These are phyloP conservation scores for Podospora didyma DNA, from an alignment of 495 filamentous ascomycete species.

Conservation along the genomic window DNA sequence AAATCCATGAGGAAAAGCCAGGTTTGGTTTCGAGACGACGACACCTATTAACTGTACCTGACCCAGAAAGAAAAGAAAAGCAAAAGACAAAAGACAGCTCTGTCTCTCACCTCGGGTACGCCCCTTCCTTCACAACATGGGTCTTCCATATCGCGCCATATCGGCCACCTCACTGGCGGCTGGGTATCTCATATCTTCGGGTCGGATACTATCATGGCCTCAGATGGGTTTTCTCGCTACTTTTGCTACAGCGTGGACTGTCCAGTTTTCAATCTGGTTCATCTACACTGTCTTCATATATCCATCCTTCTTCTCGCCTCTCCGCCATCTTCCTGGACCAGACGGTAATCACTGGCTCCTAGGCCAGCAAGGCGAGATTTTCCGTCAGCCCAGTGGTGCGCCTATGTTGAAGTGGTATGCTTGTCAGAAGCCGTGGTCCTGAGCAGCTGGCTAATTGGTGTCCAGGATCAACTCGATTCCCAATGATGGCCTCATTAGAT, in stretches of 20 bases:
- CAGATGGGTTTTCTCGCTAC: slow-evolving; percentile 15
- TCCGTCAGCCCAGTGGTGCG: slow-evolving; percentile 54
- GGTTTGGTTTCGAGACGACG: too few relatives aligned
- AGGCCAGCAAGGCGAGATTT: slow-evolving; percentile 56
- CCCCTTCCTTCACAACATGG: not conserved
- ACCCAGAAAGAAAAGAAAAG: too few relatives aligned
- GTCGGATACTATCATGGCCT: slow-evolving; percentile 23
- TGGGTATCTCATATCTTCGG: slow-evolving; percentile 31
- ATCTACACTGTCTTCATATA: slow-evolving; percentile 59
- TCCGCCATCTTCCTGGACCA: slow-evolving; percentile 59
- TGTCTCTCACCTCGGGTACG: not conserved
- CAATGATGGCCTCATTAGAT: slow-evolving; percentile 85
- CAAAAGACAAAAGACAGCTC: not conserved
- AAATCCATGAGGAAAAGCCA: not conserved
- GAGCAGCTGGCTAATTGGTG: not conserved
- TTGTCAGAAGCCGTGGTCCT: not conserved
- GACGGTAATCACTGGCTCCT: slow-evolving; percentile 39
- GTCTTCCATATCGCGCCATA: slow-evolving; percentile 21
- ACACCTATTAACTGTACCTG: too few relatives aligned
- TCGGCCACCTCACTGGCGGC: slow-evolving; percentile 21
- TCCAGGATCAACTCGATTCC: slow-evolving; percentile 63
- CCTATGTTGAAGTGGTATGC: slow-evolving; percentile 57
- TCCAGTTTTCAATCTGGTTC: slow-evolving; percentile 24
- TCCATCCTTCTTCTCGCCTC: slow-evolving; percentile 68
- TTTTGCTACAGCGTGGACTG: slow-evolving; percentile 20